Evolutionary conservation across 495 filamentous ascomycete genomes (phyloP).

Genomic region (Trichocladium antarcticum): DNA sequence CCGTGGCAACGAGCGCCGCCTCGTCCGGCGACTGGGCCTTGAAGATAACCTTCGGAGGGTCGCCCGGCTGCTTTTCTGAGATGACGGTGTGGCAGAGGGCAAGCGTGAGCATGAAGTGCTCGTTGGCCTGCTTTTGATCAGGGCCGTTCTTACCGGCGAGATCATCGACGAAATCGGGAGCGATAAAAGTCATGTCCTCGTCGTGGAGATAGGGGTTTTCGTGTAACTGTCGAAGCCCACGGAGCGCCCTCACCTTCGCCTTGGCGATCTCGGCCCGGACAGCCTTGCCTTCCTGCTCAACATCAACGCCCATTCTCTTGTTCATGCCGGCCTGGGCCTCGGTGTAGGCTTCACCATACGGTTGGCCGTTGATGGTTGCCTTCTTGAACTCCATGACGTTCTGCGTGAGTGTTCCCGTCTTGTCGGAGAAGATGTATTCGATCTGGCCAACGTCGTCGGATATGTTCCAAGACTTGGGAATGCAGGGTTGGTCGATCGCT

Average conservation of each 20-base stretch:
- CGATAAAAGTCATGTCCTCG: slow-evolving; percentile 82
- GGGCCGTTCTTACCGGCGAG: slow-evolving; percentile 64
- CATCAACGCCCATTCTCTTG: slow-evolving; percentile 75
- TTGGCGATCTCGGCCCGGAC: slow-evolving; percentile 69
- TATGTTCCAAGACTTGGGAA: slow-evolving; percentile 98
- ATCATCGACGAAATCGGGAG: slow-evolving; percentile 77
- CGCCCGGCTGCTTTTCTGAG: slow-evolving; percentile 75
- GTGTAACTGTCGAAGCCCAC: slow-evolving; percentile 60
- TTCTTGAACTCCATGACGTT: slow-evolving; percentile 99
- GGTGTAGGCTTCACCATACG: slow-evolving; percentile 95
- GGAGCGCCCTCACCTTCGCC: slow-evolving; percentile 61
- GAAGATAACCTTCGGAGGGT: slow-evolving; percentile 84
- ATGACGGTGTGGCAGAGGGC: slow-evolving; percentile 96
- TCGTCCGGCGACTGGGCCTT: slow-evolving; percentile 98
- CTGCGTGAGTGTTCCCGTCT: slow-evolving; percentile 95
- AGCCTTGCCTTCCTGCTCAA: slow-evolving; percentile 63
- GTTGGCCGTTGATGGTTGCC: slow-evolving; percentile 80
- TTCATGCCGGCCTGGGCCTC: slow-evolving; percentile 95
- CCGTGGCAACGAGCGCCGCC: slow-evolving; percentile 86
- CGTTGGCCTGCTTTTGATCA: slow-evolving; percentile 62
- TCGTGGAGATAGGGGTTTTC: slow-evolving; percentile 86
- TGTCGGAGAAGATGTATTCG: slow-evolving; percentile 99
- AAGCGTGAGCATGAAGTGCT: slow-evolving; percentile 90
- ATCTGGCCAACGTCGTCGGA: slow-evolving; percentile 97
- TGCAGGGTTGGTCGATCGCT: slow-evolving; percentile 81